phyloP scores from a whole-genome alignment of 495 filamentous ascomycete species.

The Neurospora hispaniola region DNA sequence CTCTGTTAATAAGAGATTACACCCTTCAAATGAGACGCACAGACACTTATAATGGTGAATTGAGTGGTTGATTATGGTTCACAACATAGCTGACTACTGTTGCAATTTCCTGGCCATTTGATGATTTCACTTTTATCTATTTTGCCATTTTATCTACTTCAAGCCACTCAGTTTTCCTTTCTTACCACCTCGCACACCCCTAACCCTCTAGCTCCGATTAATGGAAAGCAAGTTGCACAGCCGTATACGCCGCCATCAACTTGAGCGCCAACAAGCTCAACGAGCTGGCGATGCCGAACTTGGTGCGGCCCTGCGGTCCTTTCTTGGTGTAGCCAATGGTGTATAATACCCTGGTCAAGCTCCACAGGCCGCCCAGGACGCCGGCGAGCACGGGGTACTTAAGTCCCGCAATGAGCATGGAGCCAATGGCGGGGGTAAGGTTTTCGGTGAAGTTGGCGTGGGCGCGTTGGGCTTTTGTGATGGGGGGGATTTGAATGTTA shows the following conservation, averaged over 20 bases:
- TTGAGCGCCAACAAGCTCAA: conserved; percentile 19
- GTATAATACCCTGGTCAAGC: conserved; percentile 43
- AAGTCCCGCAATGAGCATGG: conserved; percentile 44
- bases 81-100: neutral
- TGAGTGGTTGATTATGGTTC: neutral
- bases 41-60: neutral
- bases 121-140: neutral
- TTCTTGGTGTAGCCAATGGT: conserved; percentile 46
- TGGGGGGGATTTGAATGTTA: conserved; percentile 13
- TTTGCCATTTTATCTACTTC: neutral
- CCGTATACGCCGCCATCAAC: conserved; percentile 23
- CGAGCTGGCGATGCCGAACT: conserved; percentile 13
- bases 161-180: no score
- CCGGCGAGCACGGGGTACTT: conserved; percentile 47
- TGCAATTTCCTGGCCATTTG: neutral
- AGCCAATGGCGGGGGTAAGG: conserved; percentile 45
- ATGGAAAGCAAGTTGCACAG: conserved; percentile 21
- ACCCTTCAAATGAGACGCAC: neutral
- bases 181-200: neutral
- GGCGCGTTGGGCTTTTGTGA: conserved; percentile 49
- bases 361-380: conserved; percentile 45
- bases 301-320: conserved; percentile 24
- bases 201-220: neutral
- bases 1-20: neutral
- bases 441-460: conserved; percentile 66